Conservation (phyloP, 1,284 basidiomycete species). For the Chondrostereum purpureum region DNA sequence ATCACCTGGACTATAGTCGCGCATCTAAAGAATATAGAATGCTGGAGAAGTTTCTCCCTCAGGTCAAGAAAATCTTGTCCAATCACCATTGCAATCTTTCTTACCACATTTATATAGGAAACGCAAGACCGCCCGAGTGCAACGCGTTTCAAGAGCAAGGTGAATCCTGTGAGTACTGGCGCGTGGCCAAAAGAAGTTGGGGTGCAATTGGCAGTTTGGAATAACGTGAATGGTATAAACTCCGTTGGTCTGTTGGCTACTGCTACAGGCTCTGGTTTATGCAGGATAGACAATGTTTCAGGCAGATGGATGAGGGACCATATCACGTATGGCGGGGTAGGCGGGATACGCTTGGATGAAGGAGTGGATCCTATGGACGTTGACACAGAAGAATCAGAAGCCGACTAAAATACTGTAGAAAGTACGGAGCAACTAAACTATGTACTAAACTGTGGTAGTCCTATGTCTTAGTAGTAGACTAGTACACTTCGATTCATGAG, state of each 20-base stretch:
- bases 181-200: slow-evolving; percentile 75
- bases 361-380: slow-evolving; percentile 13
- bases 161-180: slow-evolving; percentile 37
- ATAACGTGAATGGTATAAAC: slow-evolving; percentile 63
- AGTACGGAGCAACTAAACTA: too few species aligned
- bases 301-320: slow-evolving; percentile 61
- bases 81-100: too few species aligned
- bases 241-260: slow-evolving; percentile 67
- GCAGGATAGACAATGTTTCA: slow-evolving; percentile 71
- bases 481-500: too few species aligned
- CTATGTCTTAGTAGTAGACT: too few species aligned
- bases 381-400: not conserved
- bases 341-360: slow-evolving; percentile 17
- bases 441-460: too few species aligned
- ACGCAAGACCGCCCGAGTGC: slow-evolving; percentile 46
- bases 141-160: slow-evolving; percentile 24
- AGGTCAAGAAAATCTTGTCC: too few species aligned
- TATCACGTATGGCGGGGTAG: slow-evolving; percentile 53
- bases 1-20: slow-evolving; percentile 80
- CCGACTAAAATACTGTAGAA: too few species aligned
- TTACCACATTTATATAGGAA: slow-evolving; percentile 35
- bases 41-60: slow-evolving; percentile 77
- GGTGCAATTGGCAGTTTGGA: slow-evolving; percentile 76
- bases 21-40: slow-evolving; percentile 70
- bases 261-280: slow-evolving; percentile 77